phyloP scores from a whole-genome alignment of 371 early-diverging fungal genomes.

The Umbelopsis sp. region DNA sequence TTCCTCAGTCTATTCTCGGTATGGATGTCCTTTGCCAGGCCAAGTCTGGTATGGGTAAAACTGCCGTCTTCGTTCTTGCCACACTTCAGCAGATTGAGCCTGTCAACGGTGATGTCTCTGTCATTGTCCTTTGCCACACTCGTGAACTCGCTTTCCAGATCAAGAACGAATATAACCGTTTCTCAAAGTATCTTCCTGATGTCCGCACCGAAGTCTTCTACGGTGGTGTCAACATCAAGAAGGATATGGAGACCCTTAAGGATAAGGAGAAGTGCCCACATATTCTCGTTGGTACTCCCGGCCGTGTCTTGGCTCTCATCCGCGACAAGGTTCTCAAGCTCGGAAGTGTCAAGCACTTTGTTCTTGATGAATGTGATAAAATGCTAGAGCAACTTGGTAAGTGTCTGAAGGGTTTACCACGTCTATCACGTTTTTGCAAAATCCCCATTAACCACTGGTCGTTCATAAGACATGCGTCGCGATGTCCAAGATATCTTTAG shows the following conservation, averaged over 20 bases:
- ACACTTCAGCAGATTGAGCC: constrained; percentile 96
- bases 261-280: constrained; percentile 87
- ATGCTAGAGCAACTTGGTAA: constrained; percentile 90
- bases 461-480: constrained; percentile 86
- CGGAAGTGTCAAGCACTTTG: constrained; percentile 91
- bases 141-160: constrained; percentile 99
- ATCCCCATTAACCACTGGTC: background rate
- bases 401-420: constrained; percentile 25
- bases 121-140: constrained; percentile 96
- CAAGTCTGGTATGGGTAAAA: constrained; percentile 99
- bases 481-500: constrained; percentile 97
- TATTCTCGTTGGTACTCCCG: constrained; percentile 98
- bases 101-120: constrained; percentile 77
- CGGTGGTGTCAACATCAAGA: constrained; percentile 83
- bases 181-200: constrained; percentile 94
- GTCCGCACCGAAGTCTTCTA: constrained; percentile 93
- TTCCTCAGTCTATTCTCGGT: constrained; percentile 96
- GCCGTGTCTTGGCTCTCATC: constrained; percentile 92
- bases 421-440: background rate
- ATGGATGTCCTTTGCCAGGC: constrained; percentile 98
- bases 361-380: constrained; percentile 99
- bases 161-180: constrained; percentile 92
- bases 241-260: constrained; percentile 81
- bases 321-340: constrained; percentile 83
- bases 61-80: constrained; percentile 97